Conservation (phyloP, 345 rosid species). For the Salix udensis region DNA sequence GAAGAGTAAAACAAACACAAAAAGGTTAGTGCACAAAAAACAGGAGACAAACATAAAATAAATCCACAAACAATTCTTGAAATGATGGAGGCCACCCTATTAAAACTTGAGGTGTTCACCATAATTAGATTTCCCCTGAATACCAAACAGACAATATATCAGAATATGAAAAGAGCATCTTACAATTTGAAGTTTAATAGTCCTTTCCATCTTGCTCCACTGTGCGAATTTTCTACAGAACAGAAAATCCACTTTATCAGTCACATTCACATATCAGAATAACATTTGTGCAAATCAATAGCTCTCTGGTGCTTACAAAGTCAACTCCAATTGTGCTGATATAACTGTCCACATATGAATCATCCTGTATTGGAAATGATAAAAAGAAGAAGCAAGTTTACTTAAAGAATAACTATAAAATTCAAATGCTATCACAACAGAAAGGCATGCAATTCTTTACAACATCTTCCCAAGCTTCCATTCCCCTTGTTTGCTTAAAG, state of each 20-base stretch:
- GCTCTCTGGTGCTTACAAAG: conserved; percentile 51
- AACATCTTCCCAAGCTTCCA: too few relatives aligned
- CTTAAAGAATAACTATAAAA: background rate
- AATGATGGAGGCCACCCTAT: background rate
- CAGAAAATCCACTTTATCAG: conserved; percentile 4
- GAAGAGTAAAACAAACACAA: background rate
- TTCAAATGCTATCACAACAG: background rate
- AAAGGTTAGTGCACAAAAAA: background rate
- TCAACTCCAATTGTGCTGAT: conserved; percentile 94
- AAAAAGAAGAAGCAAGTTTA: background rate
- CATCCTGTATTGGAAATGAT: conserved; percentile 51
- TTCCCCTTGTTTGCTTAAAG: too few relatives aligned
- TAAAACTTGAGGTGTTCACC: background rate
- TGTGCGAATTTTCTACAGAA: conserved; percentile 70
- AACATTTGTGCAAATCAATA: background rate
- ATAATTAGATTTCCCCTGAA: conserved; percentile 1
- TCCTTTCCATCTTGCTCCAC: conserved; percentile 91
- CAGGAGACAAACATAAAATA: background rate
- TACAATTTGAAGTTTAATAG: conserved; percentile 81
- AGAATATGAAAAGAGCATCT: conserved; percentile 3
- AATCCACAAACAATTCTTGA: background rate
- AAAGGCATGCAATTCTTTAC: too few relatives aligned
- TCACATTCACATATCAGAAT: background rate
- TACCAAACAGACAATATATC: background rate
- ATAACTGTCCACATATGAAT: conserved; percentile 87